Base-by-base conservation (phyloP, 2,329 filamentous ascomycete species). In the Lachnum nothofagi region DNA sequence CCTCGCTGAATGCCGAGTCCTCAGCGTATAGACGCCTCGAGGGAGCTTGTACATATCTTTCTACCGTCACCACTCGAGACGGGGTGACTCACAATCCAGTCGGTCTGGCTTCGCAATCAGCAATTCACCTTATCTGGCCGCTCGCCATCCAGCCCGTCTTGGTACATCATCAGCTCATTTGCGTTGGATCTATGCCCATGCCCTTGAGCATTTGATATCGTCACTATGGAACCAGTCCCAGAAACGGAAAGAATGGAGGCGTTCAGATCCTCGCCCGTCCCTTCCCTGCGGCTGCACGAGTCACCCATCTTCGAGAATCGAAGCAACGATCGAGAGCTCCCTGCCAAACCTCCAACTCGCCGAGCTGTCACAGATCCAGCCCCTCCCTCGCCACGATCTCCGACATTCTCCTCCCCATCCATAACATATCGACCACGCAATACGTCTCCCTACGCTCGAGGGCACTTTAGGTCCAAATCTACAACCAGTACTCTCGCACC, bases 211-310 rank as follows among this genome's bases (percentile, higher is more conserved):
- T 16, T 22, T 45, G 23, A 51, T 43, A 37, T 46, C 12, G 40
- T 37, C 65, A 67, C 60, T 59, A 85, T 85, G 81, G 81, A 85
- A 67, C 79, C 80, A 50, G 81, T 85, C 61, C 81, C 81, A 57
- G 81, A 85, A 70, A 82, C 80, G 42, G 79, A 84, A 71, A 74
- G 79, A 56, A 80, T 85, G 76, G 80, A 83, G 72, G 79, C 79
- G 65, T 85, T 84, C 63, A 76, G 73, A 53, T 68, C 78, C 46
- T 75, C 78, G 44, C 78, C 79, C 56, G 68, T 81, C 31, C 77
- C 79, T 33, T 72, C 70, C 24, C 66, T 81, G 38, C 75, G 77
- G 51, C 66, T 79, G 17, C 55, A 58, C 49, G 63, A 63, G 29
- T 54, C 60, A 8, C 49, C 60, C 4, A 24, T 56, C 10, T 51